Base-by-base conservation (phyloP, 2,329 filamentous ascomycete species). In the Xylaria sp. region DNA sequence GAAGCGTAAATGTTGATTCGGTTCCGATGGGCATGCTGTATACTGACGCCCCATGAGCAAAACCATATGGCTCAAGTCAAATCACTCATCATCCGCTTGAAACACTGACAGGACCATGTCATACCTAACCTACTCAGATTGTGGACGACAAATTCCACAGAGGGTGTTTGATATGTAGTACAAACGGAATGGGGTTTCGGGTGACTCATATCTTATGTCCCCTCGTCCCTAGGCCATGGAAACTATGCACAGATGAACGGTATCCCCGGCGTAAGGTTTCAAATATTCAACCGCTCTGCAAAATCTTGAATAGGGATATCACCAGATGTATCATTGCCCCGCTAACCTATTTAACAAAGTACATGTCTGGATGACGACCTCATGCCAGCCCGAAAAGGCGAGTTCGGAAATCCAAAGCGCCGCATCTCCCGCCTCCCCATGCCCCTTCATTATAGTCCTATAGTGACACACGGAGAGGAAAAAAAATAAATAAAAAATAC, bases 361-460 rank as follows among this genome's bases (percentile, higher is more conserved):
- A 17, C 28, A 46, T 31, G 19, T n/a, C 45, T 28, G 28, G 14
- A 38, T 25, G 42, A 23, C n/a, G 4, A 19, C 3, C 15, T 37
- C 25, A 31, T 31, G 9, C 42, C 43, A 37, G 28, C 28, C 52
- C 40, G 40, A 33, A 31, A 23, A 28, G 35, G n/a, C 37, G 38
- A 54, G 43, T 7, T 49, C 15, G 5, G 37, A 50, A 49, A 62
- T 58, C 60, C 60, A 62, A 58, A 33, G 17, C 38, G 54, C 49
- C 49, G 42, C 19, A 8, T 25, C 25, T 42, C 19, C n/a, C 43
- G 17, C 40, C 42, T 23, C 17, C 21, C 23, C n/a, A n/a, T 37
- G 4, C 28, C 25, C 49, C 37, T 52, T 50, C 47, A 21, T 11
- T 42, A 46, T 49, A 57, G 47, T 33, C 46, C 31, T 28, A 35